These are phyloP conservation scores for Blastobotrys serpentis DNA, from an alignment of 1,139 yeast species.

Conservation along the genomic window DNA sequence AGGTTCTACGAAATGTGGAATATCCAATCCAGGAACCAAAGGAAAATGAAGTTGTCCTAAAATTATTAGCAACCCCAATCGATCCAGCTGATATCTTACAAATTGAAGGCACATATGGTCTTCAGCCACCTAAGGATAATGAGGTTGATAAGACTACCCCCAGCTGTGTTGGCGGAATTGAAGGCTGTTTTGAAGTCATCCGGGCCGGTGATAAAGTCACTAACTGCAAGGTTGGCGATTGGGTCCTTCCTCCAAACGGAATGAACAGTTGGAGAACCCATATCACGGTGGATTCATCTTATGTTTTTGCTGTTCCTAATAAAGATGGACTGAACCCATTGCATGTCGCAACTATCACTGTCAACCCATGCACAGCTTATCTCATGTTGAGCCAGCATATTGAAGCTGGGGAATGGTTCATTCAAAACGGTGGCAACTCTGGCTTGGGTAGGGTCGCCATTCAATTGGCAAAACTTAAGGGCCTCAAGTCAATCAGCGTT, in stretches of 20 bases:
- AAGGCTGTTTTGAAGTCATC: constrained; percentile 83
- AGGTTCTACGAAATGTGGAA: constrained; percentile 2
- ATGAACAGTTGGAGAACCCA: constrained; percentile 96
- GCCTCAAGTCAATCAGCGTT: constrained; percentile 79
- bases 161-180: constrained; percentile 84
- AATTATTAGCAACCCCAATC: constrained; percentile 79
- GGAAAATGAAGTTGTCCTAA: constrained; percentile 50
- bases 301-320: constrained; percentile 49
- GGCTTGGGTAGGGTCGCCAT: constrained; percentile 91
- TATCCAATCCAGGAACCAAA: constrained; percentile 35
- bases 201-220: constrained; percentile 54
- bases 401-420: constrained; percentile 79
- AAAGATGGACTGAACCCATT: constrained; percentile 38
- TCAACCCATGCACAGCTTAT: constrained; percentile 89
- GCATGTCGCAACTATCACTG: constrained; percentile 87
- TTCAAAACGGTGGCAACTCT: constrained; percentile 95
- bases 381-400: constrained; percentile 78
- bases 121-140: constrained; percentile 60
- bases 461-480: constrained; percentile 77
- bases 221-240: constrained; percentile 66
- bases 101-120: constrained; percentile 88
- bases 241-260: constrained; percentile 77
- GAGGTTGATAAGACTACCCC: constrained; percentile 58
- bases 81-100: constrained; percentile 92
- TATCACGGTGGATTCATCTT: constrained; percentile 43